Conservation (phyloP, 768 basidiomycete species). For the Panus rudis region DNA sequence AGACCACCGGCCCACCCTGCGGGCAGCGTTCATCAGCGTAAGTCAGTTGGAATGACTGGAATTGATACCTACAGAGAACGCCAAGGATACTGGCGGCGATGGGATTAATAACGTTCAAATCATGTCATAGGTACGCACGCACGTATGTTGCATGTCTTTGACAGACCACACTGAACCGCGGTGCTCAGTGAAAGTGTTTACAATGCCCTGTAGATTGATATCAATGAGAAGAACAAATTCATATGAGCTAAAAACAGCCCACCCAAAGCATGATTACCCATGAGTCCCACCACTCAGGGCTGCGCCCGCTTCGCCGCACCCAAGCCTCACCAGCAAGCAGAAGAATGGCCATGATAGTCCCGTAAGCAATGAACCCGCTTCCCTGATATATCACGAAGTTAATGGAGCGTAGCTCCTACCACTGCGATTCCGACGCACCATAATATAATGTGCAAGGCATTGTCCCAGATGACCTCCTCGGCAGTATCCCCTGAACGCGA, state of each 20-base stretch:
- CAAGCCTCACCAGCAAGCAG: constrained; percentile 73
- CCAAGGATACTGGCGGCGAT: constrained; percentile 50
- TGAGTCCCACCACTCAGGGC: constrained; percentile 85
- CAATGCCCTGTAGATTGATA: constrained; percentile 23
- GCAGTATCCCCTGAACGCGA: constrained; percentile 72
- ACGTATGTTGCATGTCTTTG: constrained; percentile 96
- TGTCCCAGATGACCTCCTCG: constrained; percentile 71
- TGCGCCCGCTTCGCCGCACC: constrained; percentile 61
- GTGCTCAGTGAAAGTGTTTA: constrained; percentile 93
- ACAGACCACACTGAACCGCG: constrained; percentile 75
- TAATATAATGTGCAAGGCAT: constrained; percentile 85
- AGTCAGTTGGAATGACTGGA: neutral
- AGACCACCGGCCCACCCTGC: constrained; percentile 89
- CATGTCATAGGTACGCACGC: constrained; percentile 22
- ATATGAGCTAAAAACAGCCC: constrained; percentile 26
- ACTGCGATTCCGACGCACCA: constrained; percentile 32
- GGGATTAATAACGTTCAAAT: constrained; percentile 3
- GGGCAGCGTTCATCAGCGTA: constrained; percentile 5
- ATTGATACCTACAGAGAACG: constrained; percentile 52
- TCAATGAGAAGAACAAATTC: constrained; percentile 42
- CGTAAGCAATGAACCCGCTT: constrained; percentile 86
- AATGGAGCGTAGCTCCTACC: neutral
- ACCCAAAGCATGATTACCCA: constrained; percentile 56
- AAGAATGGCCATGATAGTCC: constrained; percentile 70
- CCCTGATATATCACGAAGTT: constrained; percentile 34